Evolutionary conservation across 768 basidiomycete species (phyloP), one percentile per base, ranked within the genome.

Genomic region (Calocybe indica): DNA sequence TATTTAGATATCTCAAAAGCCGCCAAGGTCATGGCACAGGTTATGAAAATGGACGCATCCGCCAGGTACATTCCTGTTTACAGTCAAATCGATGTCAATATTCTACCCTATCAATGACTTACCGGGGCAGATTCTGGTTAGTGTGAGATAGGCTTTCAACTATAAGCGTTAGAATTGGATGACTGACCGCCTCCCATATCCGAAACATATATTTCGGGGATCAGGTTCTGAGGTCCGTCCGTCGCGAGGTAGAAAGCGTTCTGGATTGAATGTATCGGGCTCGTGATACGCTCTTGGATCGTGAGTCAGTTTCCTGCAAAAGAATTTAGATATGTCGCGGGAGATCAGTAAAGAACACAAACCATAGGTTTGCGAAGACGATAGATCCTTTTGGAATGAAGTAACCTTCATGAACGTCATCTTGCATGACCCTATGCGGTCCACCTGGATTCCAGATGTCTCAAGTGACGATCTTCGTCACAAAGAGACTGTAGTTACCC

Each of bases 391-490:
- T 76, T 7, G 82, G 82, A 44, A 84, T 79, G 37, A 73, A 74
- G 61, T 79, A 78, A 6, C 82, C 81, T 40, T 80, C 69, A 43
- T 83, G 79, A 5, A 82, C 58, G 47, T 84, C 82, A 48, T 83
- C 80, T 54, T 80, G 69, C n/a, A 65, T 73, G 7, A 67, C 73
- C 11, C 79, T 71, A 57, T 83, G 83, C 8, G 81, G 73, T 6
- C 78, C 67, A 28, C 70, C 77, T 79, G 33, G 13, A 9, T 22
- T 22, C 22, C 22, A 10, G 54, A 15, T 35, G 42, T 37, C 38
- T n/a, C 43, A 12, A 28, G 8, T 55, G 58, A 46, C 28, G 40
- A 43, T 15, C 29, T 31, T 5, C 49, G 12, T 37, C 14, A 11
- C 15, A 40, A 31, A 6, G 38, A 42, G 8, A 28, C 46, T 32